Percentiles rank a stretch among this genome's conserved stretches.
Conservation (phyloP, 139 green algal genomes). For the Parachlorella kessleri region DNA sequence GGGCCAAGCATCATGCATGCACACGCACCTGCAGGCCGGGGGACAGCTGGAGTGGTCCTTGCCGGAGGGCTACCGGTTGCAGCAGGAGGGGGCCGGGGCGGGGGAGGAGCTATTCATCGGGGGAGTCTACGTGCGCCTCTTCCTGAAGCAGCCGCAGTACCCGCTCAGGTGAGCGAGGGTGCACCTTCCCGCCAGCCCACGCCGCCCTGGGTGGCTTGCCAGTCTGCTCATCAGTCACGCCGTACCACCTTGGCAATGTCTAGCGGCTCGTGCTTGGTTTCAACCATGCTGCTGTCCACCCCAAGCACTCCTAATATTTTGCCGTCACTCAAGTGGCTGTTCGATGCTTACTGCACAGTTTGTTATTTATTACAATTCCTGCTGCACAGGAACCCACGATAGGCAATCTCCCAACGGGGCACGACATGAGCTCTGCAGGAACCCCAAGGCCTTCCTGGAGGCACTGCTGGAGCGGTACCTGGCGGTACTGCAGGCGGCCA, state of each 20-base stretch:
- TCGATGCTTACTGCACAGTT: no score
- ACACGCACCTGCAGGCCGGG: conserved; percentile 40
- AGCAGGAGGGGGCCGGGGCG: conserved; percentile 49
- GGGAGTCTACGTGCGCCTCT: conserved; percentile 91
- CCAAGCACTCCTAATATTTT: no score
- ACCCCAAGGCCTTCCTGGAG: conserved; percentile 67
- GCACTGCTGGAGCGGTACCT: conserved; percentile 70
- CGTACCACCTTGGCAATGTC: no score
- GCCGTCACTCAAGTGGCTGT: no score
- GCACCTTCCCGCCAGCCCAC: no score
- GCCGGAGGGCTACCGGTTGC: conserved; percentile 47
- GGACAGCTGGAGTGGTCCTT: conserved; percentile 53
- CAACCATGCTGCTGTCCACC: not conserved
- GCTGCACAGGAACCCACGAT: no score
- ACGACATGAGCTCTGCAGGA: conserved; percentile 12
- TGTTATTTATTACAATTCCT: no score
- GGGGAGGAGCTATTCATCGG: conserved; percentile 77
- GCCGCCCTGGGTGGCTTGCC: no score
- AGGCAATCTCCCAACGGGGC: no score
- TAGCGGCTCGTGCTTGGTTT: no score
- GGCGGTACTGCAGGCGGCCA: conserved; percentile 1
- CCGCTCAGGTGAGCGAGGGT: conserved; percentile 56
- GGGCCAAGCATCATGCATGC: no score
- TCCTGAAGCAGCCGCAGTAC: conserved; percentile 82
- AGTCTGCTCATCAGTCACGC: no score